Conservation (phyloP, 768 basidiomycete species). For the Dentipellis sp. region DNA sequence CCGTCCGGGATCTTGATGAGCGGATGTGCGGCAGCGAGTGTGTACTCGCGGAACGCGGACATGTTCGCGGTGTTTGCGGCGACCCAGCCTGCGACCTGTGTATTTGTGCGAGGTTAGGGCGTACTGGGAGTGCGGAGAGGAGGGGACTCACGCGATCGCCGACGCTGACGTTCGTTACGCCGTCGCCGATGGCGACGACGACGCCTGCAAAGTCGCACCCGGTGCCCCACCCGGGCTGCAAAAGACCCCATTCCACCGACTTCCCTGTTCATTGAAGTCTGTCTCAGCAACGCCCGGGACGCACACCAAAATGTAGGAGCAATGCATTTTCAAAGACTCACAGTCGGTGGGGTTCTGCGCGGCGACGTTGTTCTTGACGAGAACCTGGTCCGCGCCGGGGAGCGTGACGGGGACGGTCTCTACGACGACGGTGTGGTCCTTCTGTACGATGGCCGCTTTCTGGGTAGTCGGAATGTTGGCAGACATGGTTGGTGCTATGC, state of each 20-base stretch:
- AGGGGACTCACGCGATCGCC: background rate
- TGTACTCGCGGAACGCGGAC: background rate
- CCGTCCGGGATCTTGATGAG: background rate
- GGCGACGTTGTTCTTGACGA: background rate
- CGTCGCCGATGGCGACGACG: background rate
- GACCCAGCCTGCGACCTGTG: background rate
- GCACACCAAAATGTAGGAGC: background rate
- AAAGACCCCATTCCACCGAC: background rate
- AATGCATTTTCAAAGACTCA: background rate
- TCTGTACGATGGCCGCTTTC: background rate
- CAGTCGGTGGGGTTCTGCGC: constrained; percentile 1
- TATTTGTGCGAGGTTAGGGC: background rate
- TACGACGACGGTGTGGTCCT: background rate
- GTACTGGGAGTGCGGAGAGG: background rate
- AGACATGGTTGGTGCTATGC: background rate
- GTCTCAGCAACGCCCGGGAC: too few species aligned
- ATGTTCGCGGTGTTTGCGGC: background rate
- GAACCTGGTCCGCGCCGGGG: background rate
- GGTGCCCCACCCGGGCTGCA: background rate
- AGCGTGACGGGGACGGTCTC: background rate
- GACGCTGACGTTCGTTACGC: background rate
- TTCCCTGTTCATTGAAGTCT: background rate
- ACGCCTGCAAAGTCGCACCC: background rate
- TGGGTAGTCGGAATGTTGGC: background rate
- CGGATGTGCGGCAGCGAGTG: background rate